phyloP scores from a whole-genome alignment of 2,329 filamentous ascomycete genomes.

The Fusarium denticulatum region DNA sequence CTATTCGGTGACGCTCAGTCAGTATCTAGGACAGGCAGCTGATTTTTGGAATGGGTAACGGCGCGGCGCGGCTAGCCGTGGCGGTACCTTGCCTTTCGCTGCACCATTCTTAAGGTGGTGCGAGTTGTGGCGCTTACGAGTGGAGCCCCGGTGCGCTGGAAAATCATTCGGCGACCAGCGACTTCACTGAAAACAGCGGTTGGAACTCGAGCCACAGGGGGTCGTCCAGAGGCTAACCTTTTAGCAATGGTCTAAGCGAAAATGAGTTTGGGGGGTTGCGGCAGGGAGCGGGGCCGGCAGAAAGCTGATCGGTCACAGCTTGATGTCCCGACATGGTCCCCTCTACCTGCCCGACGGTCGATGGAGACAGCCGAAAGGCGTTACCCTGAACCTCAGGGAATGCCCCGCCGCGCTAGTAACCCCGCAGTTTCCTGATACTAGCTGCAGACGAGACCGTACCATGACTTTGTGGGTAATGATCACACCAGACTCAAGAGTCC shows the following conservation, averaged over 20 bases:
- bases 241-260: constrained; percentile 6
- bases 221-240: background rate
- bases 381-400: constrained; percentile 15
- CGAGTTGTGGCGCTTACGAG: constrained; percentile 34
- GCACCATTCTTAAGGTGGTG: constrained; percentile 15
- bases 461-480: constrained; percentile 32
- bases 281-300: constrained; percentile 23
- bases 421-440: constrained; percentile 33
- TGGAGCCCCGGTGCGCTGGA: constrained; percentile 14
- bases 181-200: constrained; percentile 30
- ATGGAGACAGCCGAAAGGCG: background rate
- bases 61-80: constrained; percentile 9
- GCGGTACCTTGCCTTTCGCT: background rate
- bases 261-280: constrained; percentile 17
- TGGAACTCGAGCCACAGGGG: constrained; percentile 20
- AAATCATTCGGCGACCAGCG: constrained; percentile 3
- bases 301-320: constrained; percentile 25
- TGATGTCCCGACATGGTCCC: constrained; percentile 19
- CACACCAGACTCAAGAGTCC: constrained; percentile 30
- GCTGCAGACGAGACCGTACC: constrained; percentile 25
- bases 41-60: constrained; percentile 22
- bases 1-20: constrained; percentile 28
- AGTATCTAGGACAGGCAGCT: constrained; percentile 20
- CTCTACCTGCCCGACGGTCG: background rate
- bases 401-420: constrained; percentile 29